These are phyloP conservation scores for Serendipita vermifera DNA, from an alignment of 768 basidiomycete genomes.

Conservation along the genomic window DNA sequence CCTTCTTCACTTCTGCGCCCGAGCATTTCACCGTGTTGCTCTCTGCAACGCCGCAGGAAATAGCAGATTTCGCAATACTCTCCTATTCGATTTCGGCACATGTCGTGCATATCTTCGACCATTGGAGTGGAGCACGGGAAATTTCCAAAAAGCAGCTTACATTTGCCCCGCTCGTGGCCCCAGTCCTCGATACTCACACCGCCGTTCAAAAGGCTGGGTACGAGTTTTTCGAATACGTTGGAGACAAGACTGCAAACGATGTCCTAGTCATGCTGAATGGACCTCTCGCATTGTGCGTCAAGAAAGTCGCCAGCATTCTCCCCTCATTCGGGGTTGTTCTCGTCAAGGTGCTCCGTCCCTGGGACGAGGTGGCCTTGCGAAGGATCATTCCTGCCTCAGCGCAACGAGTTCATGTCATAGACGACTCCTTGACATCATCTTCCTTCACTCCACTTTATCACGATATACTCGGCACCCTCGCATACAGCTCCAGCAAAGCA, in stretches of 20 bases:
- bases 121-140: constrained; percentile 68
- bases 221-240: constrained; percentile 62
- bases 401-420: constrained; percentile 53
- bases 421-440: constrained; percentile 55
- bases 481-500: constrained; percentile 19
- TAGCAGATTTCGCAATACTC: constrained; percentile 60
- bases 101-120: constrained; percentile 84
- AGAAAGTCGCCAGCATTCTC: constrained; percentile 33
- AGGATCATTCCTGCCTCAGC: constrained; percentile 45
- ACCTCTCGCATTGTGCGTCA: constrained; percentile 52
- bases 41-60: constrained; percentile 74
- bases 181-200: constrained; percentile 29
- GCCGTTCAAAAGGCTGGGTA: constrained; percentile 49
- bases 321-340: constrained; percentile 50
- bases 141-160: constrained; percentile 32
- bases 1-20: constrained; percentile 47
- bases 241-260: constrained; percentile 47
- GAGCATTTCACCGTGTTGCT: constrained; percentile 59
- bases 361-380: constrained; percentile 57
- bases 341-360: constrained; percentile 73
- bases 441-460: constrained; percentile 54
- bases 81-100: constrained; percentile 64
- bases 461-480: constrained; percentile 41
- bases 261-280: constrained; percentile 66
- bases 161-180: constrained; percentile 30